Evolutionary conservation across 371 early-diverging fungal genomes (phyloP), one percentile per base, ranked within the genome.

Genomic region (Coemansia sp.): DNA sequence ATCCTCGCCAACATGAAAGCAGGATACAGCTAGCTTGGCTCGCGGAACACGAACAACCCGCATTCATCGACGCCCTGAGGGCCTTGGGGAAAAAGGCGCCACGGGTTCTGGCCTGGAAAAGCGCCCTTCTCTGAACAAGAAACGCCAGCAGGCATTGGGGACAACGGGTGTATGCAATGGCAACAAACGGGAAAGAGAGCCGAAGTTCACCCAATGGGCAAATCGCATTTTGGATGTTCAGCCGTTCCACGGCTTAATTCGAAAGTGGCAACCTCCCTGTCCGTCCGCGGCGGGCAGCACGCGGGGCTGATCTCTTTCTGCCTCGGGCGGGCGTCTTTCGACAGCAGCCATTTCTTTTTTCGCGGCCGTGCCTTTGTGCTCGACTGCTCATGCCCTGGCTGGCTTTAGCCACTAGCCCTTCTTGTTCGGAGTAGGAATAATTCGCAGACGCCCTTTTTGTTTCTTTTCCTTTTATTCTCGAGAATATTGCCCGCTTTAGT

Each of bases 171-270:
- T 24, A 24, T 24, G 24, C 24, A 24, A 24, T 24, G 24, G 24
- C 24, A 24, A 24, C 24, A 24, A 24, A 24, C 24, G 24, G 24
- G 24, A 24, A 24, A 24, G 24, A 24, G 24, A 24, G 24, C 24
- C 24, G 24, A 24, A 24, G 24, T 24, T 24, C 24, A 24, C 24
- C 24, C 37, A 9, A 9, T 9, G 5, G 37, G 37, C 37, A 37
- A 37, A 37, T 37, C 37, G 37, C 9, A 37, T 43, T 44, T 44
- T 24, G 24, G 44, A 44, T 44, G 44, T 44, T 44, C 44, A 44
- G 44, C 44, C 44, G 44, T 9, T 44, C 3, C 7, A 24, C 44
- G 44, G 44, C 44, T 44, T 44, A 44, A 44, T 44, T 44, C 44
- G 44, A 18, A 44, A 44, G 8, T 44, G 44, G 44, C 5, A 42